Evolutionary conservation across 495 filamentous ascomycete genomes (phyloP), one percentile per base, ranked within the genome.

Genomic region (Durotheca rogersii): DNA sequence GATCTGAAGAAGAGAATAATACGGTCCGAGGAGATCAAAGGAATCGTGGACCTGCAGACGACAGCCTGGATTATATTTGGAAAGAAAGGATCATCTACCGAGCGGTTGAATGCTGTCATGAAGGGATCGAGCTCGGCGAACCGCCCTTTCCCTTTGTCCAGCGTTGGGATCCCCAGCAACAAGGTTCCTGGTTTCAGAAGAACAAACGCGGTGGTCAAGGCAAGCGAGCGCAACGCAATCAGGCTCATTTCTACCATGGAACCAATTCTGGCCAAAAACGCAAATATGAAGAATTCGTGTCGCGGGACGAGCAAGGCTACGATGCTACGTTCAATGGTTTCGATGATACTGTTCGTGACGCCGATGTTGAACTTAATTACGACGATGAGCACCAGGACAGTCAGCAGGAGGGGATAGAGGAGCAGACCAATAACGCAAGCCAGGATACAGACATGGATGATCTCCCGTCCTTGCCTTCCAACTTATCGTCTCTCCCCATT

Each of bases 71-170:
- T n/a, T n/a, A n/a, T 6, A 63, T 71, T 30, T 97, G 92, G 92
- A 80, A 80, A 51, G 62, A 81, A 6, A 92, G 84, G 61, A 84
- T 96, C 27, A 77, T 72, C 31, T 80, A 77, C 41, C 74, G 73
- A 38, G 92, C 90, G 35, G 85, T 90, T 7, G 93, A 98, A 64
- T 96, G 93, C 65, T 79, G 85, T 51, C 69, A 83, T 39, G 82
- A 90, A 16, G 82, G 81, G n/a, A 71, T 90, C 38, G 70, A 81
- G 46, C 73, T 96, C 23, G 89, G 80, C 45, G 77, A 84, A 15
- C 91, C 93, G 0, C 87, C 88, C 2, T 97, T 95, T 62, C 93
- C 93, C 0, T 98, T 97, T 56, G 71, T 84, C 9, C 89, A 95
- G 65, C 82, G 86, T 41, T 96, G 90, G 90, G 88, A 96, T 67